These are phyloP conservation scores for Coemansia sp. DNA, from an alignment of 192 early-diverging fungal genomes.

Conservation along the genomic window DNA sequence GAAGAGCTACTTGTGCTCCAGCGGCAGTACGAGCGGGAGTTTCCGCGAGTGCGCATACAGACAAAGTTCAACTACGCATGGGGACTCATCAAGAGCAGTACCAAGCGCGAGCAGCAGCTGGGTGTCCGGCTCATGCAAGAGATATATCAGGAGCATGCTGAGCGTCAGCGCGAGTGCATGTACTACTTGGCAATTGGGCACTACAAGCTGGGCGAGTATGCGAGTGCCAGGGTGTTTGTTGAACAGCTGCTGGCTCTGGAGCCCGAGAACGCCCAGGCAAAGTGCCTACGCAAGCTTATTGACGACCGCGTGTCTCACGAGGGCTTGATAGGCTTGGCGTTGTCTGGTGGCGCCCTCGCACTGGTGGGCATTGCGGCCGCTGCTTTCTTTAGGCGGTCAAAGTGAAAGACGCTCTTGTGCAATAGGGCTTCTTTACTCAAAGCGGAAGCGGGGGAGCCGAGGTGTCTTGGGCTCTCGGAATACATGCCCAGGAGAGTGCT, in stretches of 20 bases:
- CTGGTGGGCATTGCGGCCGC: slow-evolving; percentile 59
- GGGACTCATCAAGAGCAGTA: slow-evolving; percentile 76
- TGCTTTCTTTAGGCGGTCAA: slow-evolving; percentile 50
- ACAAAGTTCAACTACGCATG: slow-evolving; percentile 98
- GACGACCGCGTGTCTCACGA: slow-evolving; percentile 81
- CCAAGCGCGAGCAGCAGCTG: slow-evolving; percentile 64
- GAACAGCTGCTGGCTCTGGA: slow-evolving; percentile 80
- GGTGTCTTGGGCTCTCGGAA: neutral
- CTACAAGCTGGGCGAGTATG: slow-evolving; percentile 88
- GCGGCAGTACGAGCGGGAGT: slow-evolving; percentile 70
- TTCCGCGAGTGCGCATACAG: slow-evolving; percentile 69
- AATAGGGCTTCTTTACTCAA: neutral
- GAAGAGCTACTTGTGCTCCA: slow-evolving; percentile 58
- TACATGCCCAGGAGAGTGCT: neutral
- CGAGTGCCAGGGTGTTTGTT: slow-evolving; percentile 75
- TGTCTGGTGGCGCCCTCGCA: slow-evolving; percentile 75
- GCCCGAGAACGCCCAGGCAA: slow-evolving; percentile 79
- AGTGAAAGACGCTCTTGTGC: slow-evolving; percentile 3
- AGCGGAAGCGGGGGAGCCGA: neutral
- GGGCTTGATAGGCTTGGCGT: slow-evolving; percentile 84
- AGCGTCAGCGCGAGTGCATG: slow-evolving; percentile 88
- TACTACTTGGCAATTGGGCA: slow-evolving; percentile 92
- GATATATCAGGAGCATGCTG: slow-evolving; percentile 79
- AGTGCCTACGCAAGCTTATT: slow-evolving; percentile 68
- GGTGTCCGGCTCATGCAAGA: slow-evolving; percentile 80